These are phyloP conservation scores for Micractinium conductrix DNA, from an alignment of 139 green algal species.

Conservation along the genomic window DNA sequence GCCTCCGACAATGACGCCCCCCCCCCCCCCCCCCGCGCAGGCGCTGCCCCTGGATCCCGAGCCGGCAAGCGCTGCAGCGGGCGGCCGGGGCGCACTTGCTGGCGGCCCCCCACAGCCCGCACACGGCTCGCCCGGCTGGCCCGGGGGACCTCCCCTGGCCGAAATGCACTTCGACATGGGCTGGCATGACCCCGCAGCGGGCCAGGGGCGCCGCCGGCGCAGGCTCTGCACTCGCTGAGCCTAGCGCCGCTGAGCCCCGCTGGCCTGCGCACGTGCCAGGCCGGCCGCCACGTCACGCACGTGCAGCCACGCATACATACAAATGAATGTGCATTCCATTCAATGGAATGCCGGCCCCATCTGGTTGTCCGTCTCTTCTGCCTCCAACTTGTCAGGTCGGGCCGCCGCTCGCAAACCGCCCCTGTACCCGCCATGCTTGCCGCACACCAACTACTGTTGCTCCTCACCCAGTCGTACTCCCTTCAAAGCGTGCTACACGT, in stretches of 20 bases:
- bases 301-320: no score
- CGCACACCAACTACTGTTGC: no score
- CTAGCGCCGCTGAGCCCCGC: not conserved
- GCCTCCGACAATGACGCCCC: no score
- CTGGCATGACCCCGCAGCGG: not conserved
- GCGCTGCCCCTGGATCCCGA: not conserved
- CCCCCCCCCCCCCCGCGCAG: not conserved
- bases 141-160: not conserved
- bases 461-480: no score
- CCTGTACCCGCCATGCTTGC: no score
- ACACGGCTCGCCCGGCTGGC: not conserved
- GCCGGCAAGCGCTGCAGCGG: not conserved
- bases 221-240: not conserved
- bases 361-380: no score
- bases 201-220: not conserved
- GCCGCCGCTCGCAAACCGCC: no score
- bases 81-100: not conserved
- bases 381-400: no score
- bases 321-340: no score
- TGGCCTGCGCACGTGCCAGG: not conserved
- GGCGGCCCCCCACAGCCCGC: not conserved
- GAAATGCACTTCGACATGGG: constrained; percentile 16
- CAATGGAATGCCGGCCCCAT: no score
- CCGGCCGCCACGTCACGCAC: not conserved
- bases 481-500: no score